Percentiles rank a stretch among this genome's conserved stretches.
phyloP scores from a whole-genome alignment of 2,329 filamentous ascomycete genomes.

The Celoporthe dispersa region DNA sequence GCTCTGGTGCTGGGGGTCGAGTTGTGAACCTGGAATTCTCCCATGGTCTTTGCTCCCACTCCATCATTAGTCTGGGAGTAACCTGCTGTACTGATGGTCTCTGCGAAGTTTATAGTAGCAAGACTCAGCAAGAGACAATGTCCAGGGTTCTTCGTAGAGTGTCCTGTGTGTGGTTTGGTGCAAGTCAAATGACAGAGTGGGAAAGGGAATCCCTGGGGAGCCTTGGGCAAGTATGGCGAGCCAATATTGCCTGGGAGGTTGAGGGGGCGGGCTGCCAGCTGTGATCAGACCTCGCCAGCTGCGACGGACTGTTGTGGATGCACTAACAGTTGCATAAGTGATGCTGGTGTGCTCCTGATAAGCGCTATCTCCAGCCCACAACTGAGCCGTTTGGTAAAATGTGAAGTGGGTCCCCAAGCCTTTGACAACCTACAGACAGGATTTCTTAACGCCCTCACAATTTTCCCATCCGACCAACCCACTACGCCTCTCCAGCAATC shows the following conservation, averaged over 20 bases:
- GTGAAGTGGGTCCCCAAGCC: not conserved
- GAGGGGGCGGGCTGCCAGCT: not conserved
- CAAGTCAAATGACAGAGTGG: not conserved
- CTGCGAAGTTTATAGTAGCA: not conserved
- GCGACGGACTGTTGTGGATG: not conserved
- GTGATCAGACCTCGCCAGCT: not conserved
- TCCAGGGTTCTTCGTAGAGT: not conserved
- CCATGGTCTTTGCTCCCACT: no score
- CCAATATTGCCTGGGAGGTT: not conserved
- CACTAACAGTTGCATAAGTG: not conserved
- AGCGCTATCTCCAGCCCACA: constrained; percentile 6
- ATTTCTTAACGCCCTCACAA: not conserved
- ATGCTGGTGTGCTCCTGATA: not conserved
- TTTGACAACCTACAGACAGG: not conserved
- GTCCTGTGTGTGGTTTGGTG: not conserved
- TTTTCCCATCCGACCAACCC: constrained; percentile 30
- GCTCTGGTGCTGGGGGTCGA: not conserved
- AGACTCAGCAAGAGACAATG: not conserved
- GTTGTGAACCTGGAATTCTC: not conserved
- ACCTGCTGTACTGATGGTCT: no score
- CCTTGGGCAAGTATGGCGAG: no score
- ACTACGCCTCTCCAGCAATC: constrained; percentile 28
- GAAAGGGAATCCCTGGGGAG: not conserved
- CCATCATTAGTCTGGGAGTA: no score
- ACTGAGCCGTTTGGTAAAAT: constrained; percentile 8